Conservation (phyloP, 805 yeast species). For the Myxozyma kluyveri region DNA sequence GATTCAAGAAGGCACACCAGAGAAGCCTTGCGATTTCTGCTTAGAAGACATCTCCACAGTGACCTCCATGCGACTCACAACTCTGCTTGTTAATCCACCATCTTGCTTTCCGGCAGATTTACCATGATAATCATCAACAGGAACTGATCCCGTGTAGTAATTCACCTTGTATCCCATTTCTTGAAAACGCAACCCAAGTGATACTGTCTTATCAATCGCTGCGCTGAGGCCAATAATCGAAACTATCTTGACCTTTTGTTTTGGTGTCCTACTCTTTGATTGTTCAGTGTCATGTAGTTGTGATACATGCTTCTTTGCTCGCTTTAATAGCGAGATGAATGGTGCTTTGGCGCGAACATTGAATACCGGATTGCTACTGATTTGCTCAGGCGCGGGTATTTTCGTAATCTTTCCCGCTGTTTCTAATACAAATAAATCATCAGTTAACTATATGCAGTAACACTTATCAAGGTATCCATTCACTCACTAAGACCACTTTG, state of each 20-base stretch:
- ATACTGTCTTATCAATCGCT: constrained; percentile 24
- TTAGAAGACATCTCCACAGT: neutral
- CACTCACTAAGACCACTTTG: too few species aligned
- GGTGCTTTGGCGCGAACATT: constrained; percentile 23
- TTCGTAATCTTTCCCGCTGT: too few species aligned
- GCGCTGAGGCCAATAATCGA: constrained; percentile 15
- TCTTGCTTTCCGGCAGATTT: neutral
- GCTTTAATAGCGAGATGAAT: constrained; percentile 26
- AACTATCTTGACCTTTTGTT: constrained; percentile 4
- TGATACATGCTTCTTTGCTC: constrained; percentile 12
- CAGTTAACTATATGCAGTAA: too few species aligned
- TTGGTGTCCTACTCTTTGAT: neutral
- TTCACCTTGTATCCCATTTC: constrained; percentile 16
- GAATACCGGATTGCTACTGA: neutral
- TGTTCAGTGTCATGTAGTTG: constrained; percentile 3
- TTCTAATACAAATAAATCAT: too few species aligned
- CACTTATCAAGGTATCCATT: too few species aligned
- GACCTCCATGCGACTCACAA: constrained; percentile 3
- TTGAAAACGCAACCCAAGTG: constrained; percentile 23
- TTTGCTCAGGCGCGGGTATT: neutral
- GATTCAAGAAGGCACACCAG: too few species aligned
- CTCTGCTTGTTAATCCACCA: neutral
- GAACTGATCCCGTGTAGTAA: constrained; percentile 8
- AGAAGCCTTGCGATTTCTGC: too few species aligned
- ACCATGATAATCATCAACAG: constrained; percentile 11